Evolutionary conservation across 2,329 filamentous ascomycete species (phyloP).

Genomic region (Macrophomina pseudophaseolina): DNA sequence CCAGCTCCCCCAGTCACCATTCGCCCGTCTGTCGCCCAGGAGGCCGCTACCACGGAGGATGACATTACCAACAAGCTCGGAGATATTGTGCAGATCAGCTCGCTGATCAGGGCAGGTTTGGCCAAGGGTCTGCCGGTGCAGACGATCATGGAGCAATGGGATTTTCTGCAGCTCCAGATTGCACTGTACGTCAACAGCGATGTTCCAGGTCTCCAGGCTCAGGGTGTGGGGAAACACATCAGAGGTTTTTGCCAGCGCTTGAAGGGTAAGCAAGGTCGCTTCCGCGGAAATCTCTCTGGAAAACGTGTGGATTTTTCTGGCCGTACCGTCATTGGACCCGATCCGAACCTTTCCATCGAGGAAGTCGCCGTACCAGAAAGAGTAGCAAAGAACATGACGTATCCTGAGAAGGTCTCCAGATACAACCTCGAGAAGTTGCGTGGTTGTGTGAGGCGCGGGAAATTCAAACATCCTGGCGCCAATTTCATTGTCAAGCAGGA

Average conservation of each 20-base stretch:
- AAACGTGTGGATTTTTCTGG: slow-evolving; percentile 99
- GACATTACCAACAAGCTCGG: slow-evolving; percentile 96
- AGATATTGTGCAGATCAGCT: slow-evolving; percentile 92
- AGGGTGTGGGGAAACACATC: slow-evolving; percentile 86
- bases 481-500: slow-evolving; percentile 78
- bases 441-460: slow-evolving; percentile 75
- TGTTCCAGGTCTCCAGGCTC: slow-evolving; percentile 81
- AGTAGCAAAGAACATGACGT: slow-evolving; percentile 96
- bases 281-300: slow-evolving; percentile 93
- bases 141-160: slow-evolving; percentile 98
- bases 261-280: slow-evolving; percentile 97
- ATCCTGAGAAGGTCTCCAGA: slow-evolving; percentile 83
- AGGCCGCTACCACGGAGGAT: slow-evolving; percentile 91
- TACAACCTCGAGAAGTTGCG: slow-evolving; percentile 86
- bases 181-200: slow-evolving; percentile 99
- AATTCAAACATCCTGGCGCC: slow-evolving; percentile 82
- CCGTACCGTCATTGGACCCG: slow-evolving; percentile 95
- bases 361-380: slow-evolving; percentile 89
- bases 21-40: slow-evolving; percentile 89
- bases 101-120: slow-evolving; percentile 81
- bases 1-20: slow-evolving; percentile 95
- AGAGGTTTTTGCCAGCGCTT: slow-evolving; percentile 93
- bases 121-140: slow-evolving; percentile 82
- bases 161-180: slow-evolving; percentile 92
- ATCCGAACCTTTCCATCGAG: slow-evolving; percentile 91